A percentile compares a stretch with the other conserved stretches of the same genome.
Evolutionary conservation across 768 basidiomycete genomes (phyloP).

Genomic region (Exidia glandulosa): DNA sequence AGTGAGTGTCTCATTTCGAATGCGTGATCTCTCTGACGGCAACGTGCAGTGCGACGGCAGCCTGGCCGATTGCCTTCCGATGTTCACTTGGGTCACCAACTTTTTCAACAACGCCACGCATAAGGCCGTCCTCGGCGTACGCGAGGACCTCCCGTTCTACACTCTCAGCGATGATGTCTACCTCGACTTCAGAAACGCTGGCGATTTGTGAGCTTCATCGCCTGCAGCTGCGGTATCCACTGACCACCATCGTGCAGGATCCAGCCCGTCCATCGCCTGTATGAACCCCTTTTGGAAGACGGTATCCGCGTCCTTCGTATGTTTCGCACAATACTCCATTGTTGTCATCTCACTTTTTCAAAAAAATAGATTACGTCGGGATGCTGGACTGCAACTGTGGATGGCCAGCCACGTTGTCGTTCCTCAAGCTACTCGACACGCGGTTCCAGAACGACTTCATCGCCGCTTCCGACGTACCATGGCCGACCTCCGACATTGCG

Average conservation of each 20-base stretch:
- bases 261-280: conserved; percentile 14
- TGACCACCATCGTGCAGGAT: conserved; percentile 2
- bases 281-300: conserved; percentile 15
- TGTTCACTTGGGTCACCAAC: conserved; percentile 11
- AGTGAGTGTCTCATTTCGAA: not conserved
- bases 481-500: conserved; percentile 14
- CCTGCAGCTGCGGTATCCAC: not conserved
- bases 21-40: not conserved
- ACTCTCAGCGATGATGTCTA: not conserved
- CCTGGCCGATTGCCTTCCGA: conserved; percentile 10
- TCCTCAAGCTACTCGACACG: conserved; percentile 16
- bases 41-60: not conserved
- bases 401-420: conserved; percentile 21
- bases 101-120: conserved; percentile 2
- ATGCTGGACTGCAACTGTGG: conserved; percentile 21
- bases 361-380: conserved; percentile 23
- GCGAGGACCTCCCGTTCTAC: not conserved
- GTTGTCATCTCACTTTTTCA: too few relatives aligned
- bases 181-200: conserved; percentile 1
- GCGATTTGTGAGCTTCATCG: conserved; percentile 1
- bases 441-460: conserved; percentile 20
- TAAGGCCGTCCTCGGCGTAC: conserved; percentile 5
- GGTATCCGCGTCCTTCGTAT: conserved; percentile 16
- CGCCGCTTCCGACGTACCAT: conserved; percentile 17
- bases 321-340: too few relatives aligned